phyloP scores from a whole-genome alignment of 208 protist genomes.

The Leishmania mexicana region DNA sequence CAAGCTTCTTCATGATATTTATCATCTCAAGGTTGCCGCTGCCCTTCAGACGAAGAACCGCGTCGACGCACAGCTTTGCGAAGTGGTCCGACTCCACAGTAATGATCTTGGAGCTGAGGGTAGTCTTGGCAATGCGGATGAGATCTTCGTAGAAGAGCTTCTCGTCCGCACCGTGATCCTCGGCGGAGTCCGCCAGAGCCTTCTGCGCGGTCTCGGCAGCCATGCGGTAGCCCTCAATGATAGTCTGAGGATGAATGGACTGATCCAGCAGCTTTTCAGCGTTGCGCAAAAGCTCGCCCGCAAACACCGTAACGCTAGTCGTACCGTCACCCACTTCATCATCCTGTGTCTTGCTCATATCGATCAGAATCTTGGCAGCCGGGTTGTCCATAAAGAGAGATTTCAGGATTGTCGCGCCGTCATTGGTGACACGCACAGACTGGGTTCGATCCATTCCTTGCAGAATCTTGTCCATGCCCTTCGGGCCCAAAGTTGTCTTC shows the following conservation, averaged over 20 bases:
- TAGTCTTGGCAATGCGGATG: slow-evolving; percentile 99
- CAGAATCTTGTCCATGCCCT: slow-evolving; percentile 99
- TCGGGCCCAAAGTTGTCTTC: slow-evolving; percentile 99
- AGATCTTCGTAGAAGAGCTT: slow-evolving; percentile 97
- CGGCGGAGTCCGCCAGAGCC: slow-evolving; percentile 72
- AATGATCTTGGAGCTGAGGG: slow-evolving; percentile 99
- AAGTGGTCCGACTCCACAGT: slow-evolving; percentile 98
- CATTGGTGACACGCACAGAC: slow-evolving; percentile 98
- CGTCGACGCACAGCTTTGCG: slow-evolving; percentile 98
- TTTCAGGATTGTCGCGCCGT: slow-evolving; percentile 99
- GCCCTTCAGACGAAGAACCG: slow-evolving; percentile 96
- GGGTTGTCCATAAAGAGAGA: slow-evolving; percentile 98
- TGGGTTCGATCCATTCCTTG: slow-evolving; percentile 80
- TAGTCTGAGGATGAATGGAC: slow-evolving; percentile 99
- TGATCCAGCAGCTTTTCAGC: slow-evolving; percentile 97
- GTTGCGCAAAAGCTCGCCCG: slow-evolving; percentile 98
- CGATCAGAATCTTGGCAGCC: slow-evolving; percentile 98
- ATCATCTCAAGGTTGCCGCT: slow-evolving; percentile 98
- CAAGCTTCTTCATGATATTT: slow-evolving; percentile 99
- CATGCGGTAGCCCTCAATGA: slow-evolving; percentile 95
- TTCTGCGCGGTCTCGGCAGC: slow-evolving; percentile 84
- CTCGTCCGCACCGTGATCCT: slow-evolving; percentile 86
- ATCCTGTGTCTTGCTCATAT: slow-evolving; percentile 99
- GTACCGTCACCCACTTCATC: slow-evolving; percentile 99
- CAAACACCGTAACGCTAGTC: slow-evolving; percentile 98